Base-by-base conservation (phyloP, 169 alveolate genomes). In the Eimeria praecox region DNA sequence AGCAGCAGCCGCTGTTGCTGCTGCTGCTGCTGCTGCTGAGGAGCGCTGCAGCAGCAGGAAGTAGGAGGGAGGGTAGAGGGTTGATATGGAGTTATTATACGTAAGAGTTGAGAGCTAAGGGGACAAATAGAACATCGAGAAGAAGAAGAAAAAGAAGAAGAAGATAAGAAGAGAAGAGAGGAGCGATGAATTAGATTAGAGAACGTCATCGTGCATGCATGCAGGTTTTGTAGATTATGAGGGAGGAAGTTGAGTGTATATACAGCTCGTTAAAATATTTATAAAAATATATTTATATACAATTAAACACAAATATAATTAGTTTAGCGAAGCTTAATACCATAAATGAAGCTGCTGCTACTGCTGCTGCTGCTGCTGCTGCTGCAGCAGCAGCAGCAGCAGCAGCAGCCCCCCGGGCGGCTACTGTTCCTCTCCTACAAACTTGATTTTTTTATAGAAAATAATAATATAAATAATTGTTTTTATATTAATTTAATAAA, bases 11-110 rank as follows among this genome's bases (percentile, higher is more conserved):
- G 16, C 80, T 69, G 80, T 35, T 69, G 80, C 80, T 69, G 27
- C 80, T 69, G 80, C 27, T 69, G 27, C 35, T 69, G 80, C 80
- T 69, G 80, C 80, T 69, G 80, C 80, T 69, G 80, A 14, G 12
- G 27, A 38, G 59, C 52, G 86, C 18, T 38, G 12, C 33, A 35
- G 86, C 18, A 14, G 12, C 52, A 20, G 42, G 52, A 75, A 14
- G 12, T 75, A 18, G 52, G 42, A 18, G 12, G 12, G 12, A 75
- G 52, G 52, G 86, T 12, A 75, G 20, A 12, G 20, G 20, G 42
- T 20, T 20, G 12, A 18, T 75, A 18, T 75, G 27, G 12, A 14
- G 42, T 75, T 40, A 14, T 75, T 75, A 14, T 12, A 75, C 20
- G 62, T 75, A 75, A 75, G 86, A 20, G 86, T 75, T 42, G 12